A percentile compares a stretch with the other conserved stretches of the same genome.
phyloP scores from a whole-genome alignment of 371 early-diverging fungal species.

The Mortierella polycephala region DNA sequence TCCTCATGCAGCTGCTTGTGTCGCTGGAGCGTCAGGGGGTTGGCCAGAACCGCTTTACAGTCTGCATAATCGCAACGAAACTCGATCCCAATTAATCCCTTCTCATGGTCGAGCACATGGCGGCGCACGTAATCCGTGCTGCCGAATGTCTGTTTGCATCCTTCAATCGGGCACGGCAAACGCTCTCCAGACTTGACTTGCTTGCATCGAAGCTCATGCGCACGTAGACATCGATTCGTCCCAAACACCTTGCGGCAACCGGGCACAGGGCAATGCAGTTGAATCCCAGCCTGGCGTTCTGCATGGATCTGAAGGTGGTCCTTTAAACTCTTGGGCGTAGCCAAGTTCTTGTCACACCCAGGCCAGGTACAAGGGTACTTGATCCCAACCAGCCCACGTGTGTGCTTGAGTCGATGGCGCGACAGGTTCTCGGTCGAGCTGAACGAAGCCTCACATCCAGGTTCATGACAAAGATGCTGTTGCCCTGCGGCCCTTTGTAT shows the following conservation, averaged over 20 bases:
- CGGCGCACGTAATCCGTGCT: slow-evolving; percentile 43
- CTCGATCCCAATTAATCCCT: slow-evolving; percentile 31
- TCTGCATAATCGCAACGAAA: slow-evolving; percentile 24
- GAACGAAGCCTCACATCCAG: slow-evolving; percentile 20
- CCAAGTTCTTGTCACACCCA: slow-evolving; percentile 29
- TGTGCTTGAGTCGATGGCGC: slow-evolving; percentile 25
- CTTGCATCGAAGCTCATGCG: slow-evolving; percentile 39
- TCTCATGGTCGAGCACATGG: slow-evolving; percentile 41
- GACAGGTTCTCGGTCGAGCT: slow-evolving; percentile 14
- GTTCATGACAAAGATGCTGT: slow-evolving; percentile 2
- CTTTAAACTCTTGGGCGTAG: slow-evolving; percentile 37
- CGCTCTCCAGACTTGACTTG: slow-evolving; percentile 40
- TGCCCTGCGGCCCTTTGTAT: not conserved
- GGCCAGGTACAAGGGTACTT: slow-evolving; percentile 32
- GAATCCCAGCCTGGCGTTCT: slow-evolving; percentile 27
- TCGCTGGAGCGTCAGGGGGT: slow-evolving; percentile 38
- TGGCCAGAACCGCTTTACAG: slow-evolving; percentile 26
- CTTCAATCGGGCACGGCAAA: slow-evolving; percentile 31
- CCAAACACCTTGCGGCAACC: slow-evolving; percentile 39
- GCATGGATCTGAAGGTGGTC: slow-evolving; percentile 42
- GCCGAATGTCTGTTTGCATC: slow-evolving; percentile 25
- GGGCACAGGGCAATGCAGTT: slow-evolving; percentile 16
- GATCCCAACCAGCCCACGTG: slow-evolving; percentile 12
- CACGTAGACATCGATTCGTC: slow-evolving; percentile 36
- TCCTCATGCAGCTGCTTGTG: slow-evolving; percentile 45